These are phyloP conservation scores for Psidium friedrichsthalianum DNA, from an alignment of 345 rosid genomes.

Conservation along the genomic window DNA sequence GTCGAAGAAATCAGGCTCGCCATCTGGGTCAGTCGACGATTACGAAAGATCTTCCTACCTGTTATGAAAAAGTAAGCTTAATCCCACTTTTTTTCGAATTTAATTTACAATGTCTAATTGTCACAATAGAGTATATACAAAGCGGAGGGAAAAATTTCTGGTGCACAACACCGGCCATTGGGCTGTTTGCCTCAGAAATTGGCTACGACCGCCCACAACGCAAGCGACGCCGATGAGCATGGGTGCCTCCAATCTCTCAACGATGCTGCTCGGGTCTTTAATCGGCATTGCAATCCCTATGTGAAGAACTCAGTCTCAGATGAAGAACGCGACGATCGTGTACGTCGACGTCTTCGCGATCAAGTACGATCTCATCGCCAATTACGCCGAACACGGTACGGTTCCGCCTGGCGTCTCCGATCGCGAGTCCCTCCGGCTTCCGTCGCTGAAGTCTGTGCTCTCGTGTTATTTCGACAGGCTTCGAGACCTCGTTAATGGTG, in stretches of 20 bases:
- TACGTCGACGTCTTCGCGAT: constrained; percentile 43
- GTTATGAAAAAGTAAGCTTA: background rate
- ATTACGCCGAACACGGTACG: constrained; percentile 31
- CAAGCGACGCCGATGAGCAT: constrained; percentile 27
- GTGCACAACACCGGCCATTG: constrained; percentile 55
- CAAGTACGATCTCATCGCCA: constrained; percentile 37
- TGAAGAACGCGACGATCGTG: constrained; percentile 34
- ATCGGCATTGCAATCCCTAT: constrained; percentile 24
- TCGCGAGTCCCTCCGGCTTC: background rate
- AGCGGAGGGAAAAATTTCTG: constrained; percentile 61
- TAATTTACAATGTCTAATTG: background rate
- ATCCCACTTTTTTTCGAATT: background rate
- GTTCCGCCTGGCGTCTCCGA: background rate
- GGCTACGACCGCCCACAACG: constrained; percentile 15
- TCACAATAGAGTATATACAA: constrained; percentile 25
- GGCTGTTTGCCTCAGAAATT: constrained; percentile 57
- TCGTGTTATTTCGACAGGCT: constrained; percentile 16
- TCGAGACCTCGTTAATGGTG: constrained; percentile 37
- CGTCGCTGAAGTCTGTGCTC: background rate
- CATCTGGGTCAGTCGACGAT: constrained; percentile 17
- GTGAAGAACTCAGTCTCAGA: constrained; percentile 29
- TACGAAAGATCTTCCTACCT: background rate
- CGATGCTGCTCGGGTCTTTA: constrained; percentile 38
- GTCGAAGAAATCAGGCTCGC: constrained; percentile 39
- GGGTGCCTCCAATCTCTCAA: constrained; percentile 52